Percentiles rank a stretch among this genome's conserved stretches.
Evolutionary conservation across 805 yeast species (phyloP).

Genomic region (Novakomyces olei): DNA sequence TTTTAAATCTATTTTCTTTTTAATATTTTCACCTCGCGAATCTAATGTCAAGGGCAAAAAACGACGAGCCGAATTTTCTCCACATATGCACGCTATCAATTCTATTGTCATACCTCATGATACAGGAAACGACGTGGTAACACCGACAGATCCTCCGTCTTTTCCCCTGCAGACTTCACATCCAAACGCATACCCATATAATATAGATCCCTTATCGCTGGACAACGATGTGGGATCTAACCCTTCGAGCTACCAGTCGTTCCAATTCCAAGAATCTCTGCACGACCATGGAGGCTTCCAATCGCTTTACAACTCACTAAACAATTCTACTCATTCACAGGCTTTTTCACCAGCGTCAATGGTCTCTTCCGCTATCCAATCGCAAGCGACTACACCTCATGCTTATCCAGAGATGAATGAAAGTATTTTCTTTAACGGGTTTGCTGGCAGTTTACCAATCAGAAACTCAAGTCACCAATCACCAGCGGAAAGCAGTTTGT

Average conservation of each 20-base stretch:
- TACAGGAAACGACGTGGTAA: neutral
- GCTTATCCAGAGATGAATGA: too few species aligned
- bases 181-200: neutral
- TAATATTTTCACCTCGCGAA: too few species aligned
- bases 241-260: neutral
- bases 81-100: neutral
- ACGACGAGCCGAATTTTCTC: neutral
- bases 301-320: neutral
- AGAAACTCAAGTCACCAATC: too few species aligned
- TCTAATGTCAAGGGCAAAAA: constrained; percentile 1
- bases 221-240: neutral
- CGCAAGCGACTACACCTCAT: too few species aligned
- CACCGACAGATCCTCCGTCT: neutral
- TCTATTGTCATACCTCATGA: neutral
- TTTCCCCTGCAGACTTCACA: neutral
- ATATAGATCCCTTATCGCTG: neutral
- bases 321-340: too few species aligned
- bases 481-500: too few species aligned
- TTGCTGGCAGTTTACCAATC: too few species aligned
- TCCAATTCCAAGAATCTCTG: neutral
- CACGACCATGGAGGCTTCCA: neutral
- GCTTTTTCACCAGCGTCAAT: too few species aligned
- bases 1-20: too few species aligned
- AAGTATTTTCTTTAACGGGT: too few species aligned
- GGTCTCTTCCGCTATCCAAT: too few species aligned